Evolutionary conservation across 805 yeast species (phyloP).

Genomic region (Dipodascus geniculatus): DNA sequence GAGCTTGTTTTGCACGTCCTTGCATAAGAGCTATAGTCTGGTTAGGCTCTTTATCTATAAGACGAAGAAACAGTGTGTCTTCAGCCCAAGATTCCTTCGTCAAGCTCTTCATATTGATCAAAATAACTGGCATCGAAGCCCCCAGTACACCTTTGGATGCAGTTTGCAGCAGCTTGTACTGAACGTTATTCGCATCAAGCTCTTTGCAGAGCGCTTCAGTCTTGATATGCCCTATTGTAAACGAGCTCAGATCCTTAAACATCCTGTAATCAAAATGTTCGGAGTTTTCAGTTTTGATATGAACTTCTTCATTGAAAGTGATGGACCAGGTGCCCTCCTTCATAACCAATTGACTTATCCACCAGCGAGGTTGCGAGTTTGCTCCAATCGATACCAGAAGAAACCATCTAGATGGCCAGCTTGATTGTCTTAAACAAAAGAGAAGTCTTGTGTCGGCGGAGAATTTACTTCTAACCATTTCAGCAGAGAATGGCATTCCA

Average conservation of each 20-base stretch:
- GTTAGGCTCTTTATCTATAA: constrained; percentile 2
- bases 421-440: constrained; percentile 23
- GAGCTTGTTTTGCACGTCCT: constrained; percentile 12
- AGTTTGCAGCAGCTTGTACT: constrained; percentile 8
- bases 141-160: constrained; percentile 3
- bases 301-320: constrained; percentile 16
- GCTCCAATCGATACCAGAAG: constrained; percentile 25
- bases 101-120: constrained; percentile 11
- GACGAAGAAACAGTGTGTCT: constrained; percentile 10
- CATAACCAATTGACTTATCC: constrained; percentile 25
- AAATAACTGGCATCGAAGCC: constrained; percentile 9
- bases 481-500: constrained; percentile 36
- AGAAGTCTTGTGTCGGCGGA: constrained; percentile 13
- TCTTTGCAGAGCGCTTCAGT: constrained; percentile 22
- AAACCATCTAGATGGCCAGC: constrained; percentile 32
- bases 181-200: constrained; percentile 15
- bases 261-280: constrained; percentile 20
- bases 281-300: constrained; percentile 10
- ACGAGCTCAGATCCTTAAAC: constrained; percentile 17
- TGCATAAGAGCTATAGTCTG: constrained; percentile 8
- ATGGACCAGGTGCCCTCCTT: constrained; percentile 18
- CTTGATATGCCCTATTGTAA: constrained; percentile 20
- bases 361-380: constrained; percentile 20
- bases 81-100: constrained; percentile 13
- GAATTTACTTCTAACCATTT: constrained; percentile 32